Base-by-base conservation (phyloP, 176 grass and related monocot genomes). In the Panicum miliaceum region DNA sequence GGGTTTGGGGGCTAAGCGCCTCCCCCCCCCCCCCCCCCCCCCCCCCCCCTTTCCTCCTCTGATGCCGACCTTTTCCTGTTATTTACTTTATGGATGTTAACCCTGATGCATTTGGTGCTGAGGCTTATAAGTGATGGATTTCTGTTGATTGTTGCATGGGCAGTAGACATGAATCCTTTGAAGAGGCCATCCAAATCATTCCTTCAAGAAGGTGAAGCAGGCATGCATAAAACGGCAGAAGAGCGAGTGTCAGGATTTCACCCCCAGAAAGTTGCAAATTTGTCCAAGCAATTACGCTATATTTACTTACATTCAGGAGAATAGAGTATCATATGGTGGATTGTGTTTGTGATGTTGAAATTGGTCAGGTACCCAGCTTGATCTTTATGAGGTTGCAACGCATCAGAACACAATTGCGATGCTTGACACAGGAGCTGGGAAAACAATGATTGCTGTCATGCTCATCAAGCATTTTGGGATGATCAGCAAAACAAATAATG, bases 401-500 rank as follows among this genome's bases (percentile, higher is more conserved):
- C 75, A 15, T 35, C 59, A 74, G 20, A 98, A 98, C 86, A 95
- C 95, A 58, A 98, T 98, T 14, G 92, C 80, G 4, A 85, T 98
- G 89, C 86, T 98, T 37, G 92, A 98, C 51, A 98, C 95, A 0
- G 95, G 90, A 52, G 64, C 92, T 1, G 95, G 90, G 58, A 98
- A 91, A 85, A 98, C 95, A 22, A 98, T 98, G 92, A 93, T 95
- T 27, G 88, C 95, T 5, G 82, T 93, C 27, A 98, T 98, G 95
- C 91, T 98, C 38, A 95, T 98, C 64, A 91, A 90, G 40, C 43
- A 93, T 40, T 74, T 95, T 46, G 84, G 56, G 63, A 73, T 72
- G 29, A 68, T 88, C n/a, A 83, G 68, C 56, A 84, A 50, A 71
- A 20, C 79, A 58, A 87, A 68, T 73, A 90, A 85, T n/a, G 70